A percentile compares a stretch with the other conserved stretches of the same genome.
These are phyloP conservation scores for Metschnikowia similis DNA, from an alignment of 805 yeast genomes.

Conservation along the genomic window DNA sequence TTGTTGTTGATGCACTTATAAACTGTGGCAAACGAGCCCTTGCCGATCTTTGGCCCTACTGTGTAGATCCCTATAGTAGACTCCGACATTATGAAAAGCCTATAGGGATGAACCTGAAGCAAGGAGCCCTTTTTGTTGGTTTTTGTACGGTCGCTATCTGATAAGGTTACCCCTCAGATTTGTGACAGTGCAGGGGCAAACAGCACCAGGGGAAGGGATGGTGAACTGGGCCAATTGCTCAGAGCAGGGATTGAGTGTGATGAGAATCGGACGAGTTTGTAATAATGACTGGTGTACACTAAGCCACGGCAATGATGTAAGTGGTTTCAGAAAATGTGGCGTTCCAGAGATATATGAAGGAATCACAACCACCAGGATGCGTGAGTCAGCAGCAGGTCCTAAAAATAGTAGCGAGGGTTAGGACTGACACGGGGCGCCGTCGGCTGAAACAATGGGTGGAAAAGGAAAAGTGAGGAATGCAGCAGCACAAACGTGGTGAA, in stretches of 20 bases:
- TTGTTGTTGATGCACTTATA: slow-evolving; percentile 69
- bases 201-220: not conserved
- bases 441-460: not conserved
- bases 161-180: not conserved
- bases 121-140: not conserved
- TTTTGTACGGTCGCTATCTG: not conserved
- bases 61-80: slow-evolving; percentile 41
- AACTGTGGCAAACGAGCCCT: slow-evolving; percentile 94
- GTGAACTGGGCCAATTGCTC: not conserved
- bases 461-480: not conserved
- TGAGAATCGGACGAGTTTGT: not conserved
- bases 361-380: slow-evolving; percentile 1
- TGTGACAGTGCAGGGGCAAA: not conserved
- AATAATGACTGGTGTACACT: not conserved
- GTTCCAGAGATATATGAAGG: slow-evolving; percentile 1
- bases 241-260: not conserved
- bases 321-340: slow-evolving; percentile 1
- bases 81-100: not conserved
- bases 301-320: not conserved
- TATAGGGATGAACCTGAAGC: not conserved
- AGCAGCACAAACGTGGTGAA: not conserved
- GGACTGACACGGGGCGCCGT: not conserved
- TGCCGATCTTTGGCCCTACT: slow-evolving; percentile 84
- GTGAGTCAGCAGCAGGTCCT: not conserved
- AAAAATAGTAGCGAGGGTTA: not conserved